Conservation (phyloP, 192 early-diverging fungal species). For the Coemansia sp. region DNA sequence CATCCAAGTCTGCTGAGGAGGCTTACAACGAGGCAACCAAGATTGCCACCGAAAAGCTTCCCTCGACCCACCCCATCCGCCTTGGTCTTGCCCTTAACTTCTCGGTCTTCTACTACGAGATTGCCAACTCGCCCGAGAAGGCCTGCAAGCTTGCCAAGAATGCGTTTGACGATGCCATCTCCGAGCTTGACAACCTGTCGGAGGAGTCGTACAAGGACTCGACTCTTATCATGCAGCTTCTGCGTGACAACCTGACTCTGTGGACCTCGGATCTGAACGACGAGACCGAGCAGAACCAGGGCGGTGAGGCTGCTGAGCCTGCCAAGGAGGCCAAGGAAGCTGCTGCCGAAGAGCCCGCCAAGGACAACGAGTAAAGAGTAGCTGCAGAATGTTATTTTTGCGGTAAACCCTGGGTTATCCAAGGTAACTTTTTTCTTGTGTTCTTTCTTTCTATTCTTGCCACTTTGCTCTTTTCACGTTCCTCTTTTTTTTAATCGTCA, state of each 20-base stretch:
- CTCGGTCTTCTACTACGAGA: conserved; percentile 99
- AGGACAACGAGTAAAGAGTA: conserved; percentile 37
- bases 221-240: conserved; percentile 98
- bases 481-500: conserved; percentile 6
- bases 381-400: neutral
- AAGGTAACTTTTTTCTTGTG: neutral
- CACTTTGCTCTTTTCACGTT: conserved; percentile 5
- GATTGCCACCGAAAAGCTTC: conserved; percentile 90
- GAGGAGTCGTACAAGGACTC: conserved; percentile 99
- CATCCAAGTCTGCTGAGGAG: conserved; percentile 82
- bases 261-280: conserved; percentile 93
- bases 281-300: conserved; percentile 30
- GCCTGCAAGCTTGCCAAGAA: conserved; percentile 90
- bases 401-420: neutral
- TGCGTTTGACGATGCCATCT: conserved; percentile 98
- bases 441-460: neutral
- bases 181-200: conserved; percentile 96
- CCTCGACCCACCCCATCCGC: conserved; percentile 98
- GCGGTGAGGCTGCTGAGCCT: conserved; percentile 22
- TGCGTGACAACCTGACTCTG: conserved; percentile 98
- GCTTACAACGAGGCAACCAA: conserved; percentile 96
- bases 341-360: conserved; percentile 7
- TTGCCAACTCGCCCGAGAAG: conserved; percentile 95
- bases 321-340: conserved; percentile 33
- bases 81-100: conserved; percentile 98